These are phyloP conservation scores for Fusarium veterinarium DNA, from an alignment of 2,329 filamentous ascomycete species.

Conservation along the genomic window DNA sequence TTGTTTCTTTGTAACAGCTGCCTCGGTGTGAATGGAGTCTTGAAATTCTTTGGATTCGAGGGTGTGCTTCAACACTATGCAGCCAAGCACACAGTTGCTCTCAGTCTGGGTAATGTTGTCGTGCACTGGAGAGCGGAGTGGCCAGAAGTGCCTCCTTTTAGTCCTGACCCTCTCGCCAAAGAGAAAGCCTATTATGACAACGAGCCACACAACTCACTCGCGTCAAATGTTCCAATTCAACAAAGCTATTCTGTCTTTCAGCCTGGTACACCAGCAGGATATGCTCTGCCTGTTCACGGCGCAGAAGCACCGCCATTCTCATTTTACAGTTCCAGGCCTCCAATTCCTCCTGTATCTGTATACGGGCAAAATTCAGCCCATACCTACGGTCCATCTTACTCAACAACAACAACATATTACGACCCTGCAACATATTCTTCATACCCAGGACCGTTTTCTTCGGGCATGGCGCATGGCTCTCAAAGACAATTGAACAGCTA, in stretches of 20 bases:
- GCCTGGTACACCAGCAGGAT: slow-evolving; percentile 17
- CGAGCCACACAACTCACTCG: not conserved
- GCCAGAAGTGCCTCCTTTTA: slow-evolving; percentile 80
- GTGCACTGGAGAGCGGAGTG: slow-evolving; percentile 86
- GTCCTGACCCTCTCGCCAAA: slow-evolving; percentile 64
- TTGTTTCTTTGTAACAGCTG: slow-evolving; percentile 81
- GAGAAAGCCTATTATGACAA: slow-evolving; percentile 36
- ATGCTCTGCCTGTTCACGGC: slow-evolving; percentile 30
- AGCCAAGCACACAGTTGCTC: slow-evolving; percentile 78
- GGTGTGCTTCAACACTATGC: slow-evolving; percentile 85
- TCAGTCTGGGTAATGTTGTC: slow-evolving; percentile 77
- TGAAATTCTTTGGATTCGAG: slow-evolving; percentile 80
- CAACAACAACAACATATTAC: slow-evolving; percentile 19
- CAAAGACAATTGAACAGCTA: slow-evolving; percentile 14
- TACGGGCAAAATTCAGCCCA: slow-evolving; percentile 20
- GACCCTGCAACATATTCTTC: slow-evolving; percentile 21
- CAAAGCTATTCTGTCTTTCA: slow-evolving; percentile 23
- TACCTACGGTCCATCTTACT: slow-evolving; percentile 22
- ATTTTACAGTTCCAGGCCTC: slow-evolving; percentile 19
- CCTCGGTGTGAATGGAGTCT: slow-evolving; percentile 58
- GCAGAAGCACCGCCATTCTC: slow-evolving; percentile 5
- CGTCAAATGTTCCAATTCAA: slow-evolving; percentile 1
- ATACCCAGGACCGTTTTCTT: slow-evolving; percentile 19
- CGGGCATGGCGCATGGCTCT: slow-evolving; percentile 2
- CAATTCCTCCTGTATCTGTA: slow-evolving; percentile 5